Conservation (phyloP, 1,284 basidiomycete species). For the Caloboletus firmus region DNA sequence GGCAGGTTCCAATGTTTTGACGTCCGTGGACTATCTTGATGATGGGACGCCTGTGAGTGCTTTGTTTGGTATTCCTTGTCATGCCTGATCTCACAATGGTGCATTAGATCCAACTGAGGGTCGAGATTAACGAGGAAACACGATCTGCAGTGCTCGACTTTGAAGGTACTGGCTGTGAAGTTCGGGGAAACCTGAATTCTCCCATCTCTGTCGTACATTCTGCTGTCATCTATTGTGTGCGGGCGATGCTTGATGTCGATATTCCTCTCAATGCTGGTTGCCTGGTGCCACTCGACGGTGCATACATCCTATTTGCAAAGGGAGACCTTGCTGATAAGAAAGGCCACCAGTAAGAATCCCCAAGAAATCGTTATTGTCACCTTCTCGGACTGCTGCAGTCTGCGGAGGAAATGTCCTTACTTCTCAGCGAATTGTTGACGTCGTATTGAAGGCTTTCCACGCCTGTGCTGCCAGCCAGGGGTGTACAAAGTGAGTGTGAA, state of each 20-base stretch:
- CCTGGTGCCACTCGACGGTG: conserved; percentile 75
- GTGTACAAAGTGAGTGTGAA: conserved; percentile 72
- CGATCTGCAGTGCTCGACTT: conserved; percentile 92
- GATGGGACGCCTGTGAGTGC: conserved; percentile 77
- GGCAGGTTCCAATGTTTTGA: conserved; percentile 64
- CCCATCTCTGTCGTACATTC: conserved; percentile 89
- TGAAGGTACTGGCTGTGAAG: conserved; percentile 85
- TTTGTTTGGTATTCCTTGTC: background rate
- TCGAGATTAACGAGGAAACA: conserved; percentile 74
- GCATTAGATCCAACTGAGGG: conserved; percentile 70
- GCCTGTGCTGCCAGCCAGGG: conserved; percentile 94
- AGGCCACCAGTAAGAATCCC: conserved; percentile 72
- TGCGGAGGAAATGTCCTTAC: conserved; percentile 94
- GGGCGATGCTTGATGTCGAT: conserved; percentile 88
- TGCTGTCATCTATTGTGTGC: conserved; percentile 94
- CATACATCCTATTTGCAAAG: conserved; percentile 23
- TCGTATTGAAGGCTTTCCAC: conserved; percentile 91
- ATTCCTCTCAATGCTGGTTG: conserved; percentile 96
- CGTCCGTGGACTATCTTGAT: conserved; percentile 79
- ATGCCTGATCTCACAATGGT: conserved; percentile 1
- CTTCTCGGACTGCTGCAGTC: conserved; percentile 85
- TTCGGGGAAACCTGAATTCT: conserved; percentile 88
- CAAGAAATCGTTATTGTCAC: conserved; percentile 74
- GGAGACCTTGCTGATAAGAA: conserved; percentile 5
- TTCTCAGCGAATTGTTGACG: conserved; percentile 92